These are phyloP conservation scores for Cercospora sp. DNA, from an alignment of 2,329 filamentous ascomycete genomes.

Conservation along the genomic window DNA sequence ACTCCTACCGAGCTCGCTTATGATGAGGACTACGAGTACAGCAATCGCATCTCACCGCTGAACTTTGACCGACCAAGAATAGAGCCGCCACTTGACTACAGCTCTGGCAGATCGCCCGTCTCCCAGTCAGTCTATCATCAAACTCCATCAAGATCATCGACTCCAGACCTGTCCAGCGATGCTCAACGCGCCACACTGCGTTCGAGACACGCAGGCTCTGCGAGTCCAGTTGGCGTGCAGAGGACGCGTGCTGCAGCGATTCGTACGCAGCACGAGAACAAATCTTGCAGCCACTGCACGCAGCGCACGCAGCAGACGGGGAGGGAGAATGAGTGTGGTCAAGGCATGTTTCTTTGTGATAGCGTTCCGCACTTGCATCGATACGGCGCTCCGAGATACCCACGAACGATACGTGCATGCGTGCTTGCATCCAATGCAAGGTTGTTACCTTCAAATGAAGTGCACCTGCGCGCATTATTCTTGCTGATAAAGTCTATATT, in stretches of 20 bases:
- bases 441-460: not conserved
- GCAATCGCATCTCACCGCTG: slow-evolving; percentile 21
- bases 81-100: slow-evolving; percentile 7
- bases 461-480: not conserved
- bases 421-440: not conserved
- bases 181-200: slow-evolving; percentile 19
- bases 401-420: not conserved
- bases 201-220: slow-evolving; percentile 22
- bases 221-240: slow-evolving; percentile 11
- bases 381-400: slow-evolving; percentile 1
- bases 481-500: not conserved
- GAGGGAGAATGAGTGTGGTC: not conserved
- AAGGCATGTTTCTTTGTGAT: not conserved
- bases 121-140: slow-evolving; percentile 26
- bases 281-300: slow-evolving; percentile 27
- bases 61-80: slow-evolving; percentile 16
- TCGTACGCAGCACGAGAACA: slow-evolving; percentile 26
- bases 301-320: not conserved
- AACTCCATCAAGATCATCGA: slow-evolving; percentile 29
- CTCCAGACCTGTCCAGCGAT: slow-evolving; percentile 25
- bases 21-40: slow-evolving; percentile 28
- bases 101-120: slow-evolving; percentile 20
- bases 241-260: slow-evolving; percentile 22
- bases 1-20: slow-evolving; percentile 16
- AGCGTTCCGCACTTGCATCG: slow-evolving; percentile 1